Conservation (phyloP, 164 flowering plant genomes). For the Tinospora cordifolia region DNA sequence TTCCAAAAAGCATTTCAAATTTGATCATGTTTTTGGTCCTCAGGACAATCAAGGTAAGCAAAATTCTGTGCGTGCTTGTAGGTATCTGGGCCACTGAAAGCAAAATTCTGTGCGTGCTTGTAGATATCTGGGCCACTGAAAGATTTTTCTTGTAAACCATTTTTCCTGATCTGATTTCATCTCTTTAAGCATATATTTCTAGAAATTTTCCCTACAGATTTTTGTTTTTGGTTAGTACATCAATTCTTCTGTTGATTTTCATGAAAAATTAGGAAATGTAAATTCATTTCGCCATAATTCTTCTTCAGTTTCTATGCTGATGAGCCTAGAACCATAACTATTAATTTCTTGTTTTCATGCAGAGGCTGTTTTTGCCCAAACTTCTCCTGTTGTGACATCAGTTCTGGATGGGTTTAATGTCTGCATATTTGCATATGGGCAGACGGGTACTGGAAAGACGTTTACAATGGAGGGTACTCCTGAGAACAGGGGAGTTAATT, state of each 20-base stretch:
- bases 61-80: background rate
- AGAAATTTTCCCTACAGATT: background rate
- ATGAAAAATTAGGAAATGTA: background rate
- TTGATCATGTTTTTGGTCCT: conserved; percentile 71
- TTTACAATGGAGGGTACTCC: conserved; percentile 88
- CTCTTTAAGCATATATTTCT: background rate
- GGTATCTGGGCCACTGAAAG: background rate
- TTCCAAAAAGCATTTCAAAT: conserved; percentile 67
- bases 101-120: background rate
- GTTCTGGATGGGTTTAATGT: conserved; percentile 88
- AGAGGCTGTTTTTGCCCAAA: conserved; percentile 71
- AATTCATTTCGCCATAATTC: background rate
- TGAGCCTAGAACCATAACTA: background rate
- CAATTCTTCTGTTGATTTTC: background rate
- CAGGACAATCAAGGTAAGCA: conserved; percentile 67
- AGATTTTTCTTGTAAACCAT: background rate
- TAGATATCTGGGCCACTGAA: background rate
- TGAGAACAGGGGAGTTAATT: conserved; percentile 81
- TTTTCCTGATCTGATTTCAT: background rate
- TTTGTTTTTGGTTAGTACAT: background rate
- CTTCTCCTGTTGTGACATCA: conserved; percentile 63
- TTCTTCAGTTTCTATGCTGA: background rate
- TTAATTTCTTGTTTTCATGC: conserved; percentile 20
- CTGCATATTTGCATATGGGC: conserved; percentile 92
- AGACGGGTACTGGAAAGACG: conserved; percentile 92